Evolutionary conservation across 2,329 filamentous ascomycete species (phyloP).

Genomic region (Neocatenulostroma microsporum): DNA sequence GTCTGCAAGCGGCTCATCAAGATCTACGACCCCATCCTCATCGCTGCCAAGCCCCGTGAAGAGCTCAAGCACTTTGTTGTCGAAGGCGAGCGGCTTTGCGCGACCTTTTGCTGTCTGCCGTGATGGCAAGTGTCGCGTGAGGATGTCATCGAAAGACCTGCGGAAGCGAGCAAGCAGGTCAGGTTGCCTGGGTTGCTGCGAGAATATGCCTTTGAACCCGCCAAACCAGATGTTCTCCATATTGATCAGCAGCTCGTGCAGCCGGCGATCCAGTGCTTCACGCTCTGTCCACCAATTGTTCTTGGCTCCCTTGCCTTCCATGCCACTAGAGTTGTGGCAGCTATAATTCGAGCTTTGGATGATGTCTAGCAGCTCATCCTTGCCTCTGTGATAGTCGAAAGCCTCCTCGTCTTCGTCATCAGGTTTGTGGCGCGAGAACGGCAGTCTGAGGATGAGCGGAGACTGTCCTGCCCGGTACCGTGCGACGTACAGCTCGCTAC

Average conservation of each 20-base stretch:
- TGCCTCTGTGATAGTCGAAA: constrained; percentile 76
- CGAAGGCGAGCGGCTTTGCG: constrained; percentile 45
- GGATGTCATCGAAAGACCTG: constrained; percentile 65
- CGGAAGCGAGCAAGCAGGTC: constrained; percentile 68
- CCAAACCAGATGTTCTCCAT: constrained; percentile 93
- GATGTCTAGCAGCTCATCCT: constrained; percentile 71
- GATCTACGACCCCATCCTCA: constrained; percentile 57
- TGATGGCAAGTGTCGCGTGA: constrained; percentile 81
- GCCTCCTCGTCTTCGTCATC: constrained; percentile 70
- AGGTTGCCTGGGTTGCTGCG: constrained; percentile 56
- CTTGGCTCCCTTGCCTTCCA: constrained; percentile 66
- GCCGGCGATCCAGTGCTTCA: constrained; percentile 66
- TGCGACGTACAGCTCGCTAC: constrained; percentile 81
- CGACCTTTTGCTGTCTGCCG: constrained; percentile 53
- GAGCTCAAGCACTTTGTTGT: constrained; percentile 68
- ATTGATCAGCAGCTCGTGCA: constrained; percentile 71
- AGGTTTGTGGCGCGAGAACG: constrained; percentile 71
- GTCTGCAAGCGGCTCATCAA: constrained; percentile 86
- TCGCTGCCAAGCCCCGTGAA: constrained; percentile 80
- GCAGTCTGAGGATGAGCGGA: constrained; percentile 81
- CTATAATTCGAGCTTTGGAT: constrained; percentile 74
- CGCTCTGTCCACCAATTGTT: constrained; percentile 85
- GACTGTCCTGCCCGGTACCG: constrained; percentile 66
- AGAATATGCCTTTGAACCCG: constrained; percentile 91
- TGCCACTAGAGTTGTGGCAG: constrained; percentile 65